A percentile compares a stretch with the other conserved stretches of the same genome.
phyloP scores from a whole-genome alignment of 441 rosid genomes.

The Pelargonium fulgidum region DNA sequence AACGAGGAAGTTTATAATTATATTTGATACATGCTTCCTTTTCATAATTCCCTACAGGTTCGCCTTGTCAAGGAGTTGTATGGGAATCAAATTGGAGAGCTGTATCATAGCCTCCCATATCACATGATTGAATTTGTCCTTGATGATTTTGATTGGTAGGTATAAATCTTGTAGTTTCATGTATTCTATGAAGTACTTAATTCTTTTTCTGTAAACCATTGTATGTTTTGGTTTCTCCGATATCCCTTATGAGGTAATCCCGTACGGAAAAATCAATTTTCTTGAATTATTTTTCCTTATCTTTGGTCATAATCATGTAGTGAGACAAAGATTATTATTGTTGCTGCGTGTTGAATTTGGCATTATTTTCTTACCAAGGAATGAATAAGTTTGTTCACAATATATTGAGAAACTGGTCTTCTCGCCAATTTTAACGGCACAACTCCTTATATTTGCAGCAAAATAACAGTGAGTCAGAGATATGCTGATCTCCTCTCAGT shows the following conservation, averaged over 20 bases:
- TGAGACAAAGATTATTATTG: not conserved
- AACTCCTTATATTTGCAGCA: constrained; percentile 43
- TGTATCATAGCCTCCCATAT: constrained; percentile 88
- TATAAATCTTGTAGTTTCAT: constrained; percentile 8
- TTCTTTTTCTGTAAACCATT: too few species aligned
- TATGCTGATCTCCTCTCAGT: constrained; percentile 66
- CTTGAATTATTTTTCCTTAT: not conserved
- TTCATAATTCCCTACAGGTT: constrained; percentile 44
- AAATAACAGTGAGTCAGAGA: constrained; percentile 67
- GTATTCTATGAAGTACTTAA: not conserved
- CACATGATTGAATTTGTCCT: constrained; percentile 77
- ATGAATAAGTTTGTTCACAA: not conserved
- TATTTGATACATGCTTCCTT: not conserved
- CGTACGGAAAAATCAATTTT: not conserved
- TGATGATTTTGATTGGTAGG: constrained; percentile 78
- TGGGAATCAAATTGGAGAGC: constrained; percentile 83
- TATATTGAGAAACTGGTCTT: constrained; percentile 6
- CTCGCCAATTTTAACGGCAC: not conserved
- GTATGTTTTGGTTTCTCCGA: not conserved
- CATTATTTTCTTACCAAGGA: not conserved
- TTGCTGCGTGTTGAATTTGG: not conserved
- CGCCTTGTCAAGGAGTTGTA: constrained; percentile 83
- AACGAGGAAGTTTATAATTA: not conserved
- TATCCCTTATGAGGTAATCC: not conserved
- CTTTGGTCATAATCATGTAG: not conserved